Evolutionary conservation across 1,284 basidiomycete species (phyloP), one percentile per base, ranked within the genome.

Genomic region (Prillingera fragicola): DNA sequence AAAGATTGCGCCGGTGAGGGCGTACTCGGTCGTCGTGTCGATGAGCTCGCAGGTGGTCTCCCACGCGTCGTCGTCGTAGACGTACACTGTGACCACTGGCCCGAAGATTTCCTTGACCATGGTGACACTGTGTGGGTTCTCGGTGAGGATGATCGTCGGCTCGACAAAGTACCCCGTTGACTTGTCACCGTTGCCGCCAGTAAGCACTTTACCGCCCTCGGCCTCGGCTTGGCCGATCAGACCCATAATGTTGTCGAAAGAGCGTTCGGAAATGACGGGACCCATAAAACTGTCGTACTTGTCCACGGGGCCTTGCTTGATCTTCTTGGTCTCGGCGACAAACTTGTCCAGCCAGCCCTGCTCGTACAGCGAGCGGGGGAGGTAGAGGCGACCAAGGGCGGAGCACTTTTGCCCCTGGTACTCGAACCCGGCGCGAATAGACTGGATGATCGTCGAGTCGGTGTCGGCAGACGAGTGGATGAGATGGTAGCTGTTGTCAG

Each of bases 81-180:
- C 80, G 63, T 79, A 89, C 55, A 87, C 87, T 21, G 89, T 91
- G 43, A 92, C 64, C 27, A 94, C 89, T 17, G 89, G 89, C 1
- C 89, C 89, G 57, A 94, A 94, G 56, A 94, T 85, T 72, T 94
- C 89, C 58, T 94, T 89, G 14, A 79, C 79, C 79, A 94, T 86
- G 3, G 89, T 94, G 31, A 90, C 74, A 5, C 81, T 84, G 52
- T 78, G 27, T 7, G 36, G 36, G 36, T 38, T 21, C 25, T 38
- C 36, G 18, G 36, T 38, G 25, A 87, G 72, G 60, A 94, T 89
- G 41, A 94, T 79, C 6, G 90, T 94, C 4, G 89, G 89, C 67
- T 89, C 80, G 52, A 94, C 75, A 65, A 81, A 94, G 77, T 82
- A 94, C 9, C 89, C 89, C 60, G 79, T 84, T 33, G 86, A 86